Evolutionary conservation across 192 early-diverging fungal species (phyloP), one percentile per base, ranked within the genome.

Genomic region (Coemansia sp.): DNA sequence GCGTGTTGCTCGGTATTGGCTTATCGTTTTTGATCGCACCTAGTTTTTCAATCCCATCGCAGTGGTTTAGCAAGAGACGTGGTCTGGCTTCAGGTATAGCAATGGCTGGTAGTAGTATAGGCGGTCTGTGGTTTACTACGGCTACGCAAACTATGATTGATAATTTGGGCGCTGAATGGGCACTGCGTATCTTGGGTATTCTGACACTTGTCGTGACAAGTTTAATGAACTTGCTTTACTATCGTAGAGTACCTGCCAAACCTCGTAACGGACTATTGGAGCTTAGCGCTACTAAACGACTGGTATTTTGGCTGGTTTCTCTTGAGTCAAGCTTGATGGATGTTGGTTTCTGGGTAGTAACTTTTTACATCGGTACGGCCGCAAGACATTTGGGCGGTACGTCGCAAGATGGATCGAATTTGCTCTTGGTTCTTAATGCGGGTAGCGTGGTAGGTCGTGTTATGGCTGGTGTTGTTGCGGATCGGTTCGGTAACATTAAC

Each of bases 11-110:
- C 74, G 94, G 94, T 4, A 67, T 92, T 26, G 92, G 91, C 6
- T 74, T 84, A 13, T 86, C 86, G 10, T 74, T 95, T 39, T 59
- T 89, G 16, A 88, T 88, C 49, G 86, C 91, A 13, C 91, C 91
- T 0, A 87, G 84, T 23, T 82, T 92, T 38, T 82, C 86, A 13
- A 84, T 91, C 4, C 84, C 89, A 4, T 68, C 86, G 4, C 89
- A 93, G 68, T 95, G 90, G 89, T 93, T 92, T 70, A 66, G 72
- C 52, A 85, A 84, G 64, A 67, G 83, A 39, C 84, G 90, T 6
- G 89, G 88, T 0, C 52, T 94, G 35, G 94, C 93, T 2, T 79
- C 89, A 11, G 93, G 92, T 11, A 57, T 93, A 38, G 89, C 91
- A 17, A 84, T 91, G 37, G 80, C 91, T 13, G 94, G 92, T 0